Percentiles rank a stretch among this genome's conserved stretches.
These are phyloP conservation scores for Luffa aegyptiaca DNA, from an alignment of 306 rosid species.

Conservation along the genomic window DNA sequence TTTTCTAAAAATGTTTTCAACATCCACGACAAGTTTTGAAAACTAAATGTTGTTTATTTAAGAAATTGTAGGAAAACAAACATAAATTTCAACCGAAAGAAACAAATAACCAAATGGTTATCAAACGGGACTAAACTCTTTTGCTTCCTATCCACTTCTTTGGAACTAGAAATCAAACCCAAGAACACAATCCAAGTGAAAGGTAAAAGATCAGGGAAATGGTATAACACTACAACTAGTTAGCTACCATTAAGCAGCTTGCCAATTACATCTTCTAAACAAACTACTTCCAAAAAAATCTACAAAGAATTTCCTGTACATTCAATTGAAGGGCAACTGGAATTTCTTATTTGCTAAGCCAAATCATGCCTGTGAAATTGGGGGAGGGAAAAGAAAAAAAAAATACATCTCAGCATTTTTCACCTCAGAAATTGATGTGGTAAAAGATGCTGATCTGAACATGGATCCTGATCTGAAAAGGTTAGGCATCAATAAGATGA, in stretches of 20 bases:
- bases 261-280: background rate
- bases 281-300: background rate
- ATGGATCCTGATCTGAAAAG: background rate
- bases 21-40: no score
- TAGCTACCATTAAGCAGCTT: background rate
- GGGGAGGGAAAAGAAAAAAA: background rate
- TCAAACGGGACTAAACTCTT: no score
- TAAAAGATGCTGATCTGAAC: background rate
- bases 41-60: no score
- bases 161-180: background rate
- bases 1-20: no score
- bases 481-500: background rate
- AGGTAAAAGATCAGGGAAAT: background rate
- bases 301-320: slow-evolving; percentile 10
- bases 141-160: background rate
- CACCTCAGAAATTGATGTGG: slow-evolving; percentile 2
- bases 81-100: no score
- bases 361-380: background rate
- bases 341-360: background rate
- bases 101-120: no score
- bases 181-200: background rate
- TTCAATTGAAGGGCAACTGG: background rate
- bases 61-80: no score
- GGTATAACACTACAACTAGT: background rate
- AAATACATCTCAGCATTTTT: background rate